A percentile compares a stretch with the other conserved stretches of the same genome.
These are phyloP conservation scores for Stentor roeselii DNA, from an alignment of 73 alveolate genomes.

Conservation along the genomic window DNA sequence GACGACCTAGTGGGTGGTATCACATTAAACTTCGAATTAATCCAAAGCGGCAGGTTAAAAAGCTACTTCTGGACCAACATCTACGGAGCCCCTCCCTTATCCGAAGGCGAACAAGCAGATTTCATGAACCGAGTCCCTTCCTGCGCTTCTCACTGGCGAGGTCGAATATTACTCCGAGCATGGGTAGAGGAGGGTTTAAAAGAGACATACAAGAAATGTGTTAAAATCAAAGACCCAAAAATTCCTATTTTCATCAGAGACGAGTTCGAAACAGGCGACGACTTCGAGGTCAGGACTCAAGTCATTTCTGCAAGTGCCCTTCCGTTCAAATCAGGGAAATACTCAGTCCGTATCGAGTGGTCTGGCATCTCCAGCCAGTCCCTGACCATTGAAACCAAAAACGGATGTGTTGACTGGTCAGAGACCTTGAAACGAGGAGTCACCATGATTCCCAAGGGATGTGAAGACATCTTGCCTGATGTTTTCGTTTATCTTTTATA, in stretches of 20 bases:
- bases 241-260: conserved; percentile 30
- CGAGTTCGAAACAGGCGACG: conserved; percentile 36
- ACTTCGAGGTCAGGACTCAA: conserved; percentile 35
- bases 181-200: conserved; percentile 61
- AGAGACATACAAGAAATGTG: conserved; percentile 38
- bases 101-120: conserved; percentile 55
- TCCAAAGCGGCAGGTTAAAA: conserved; percentile 28
- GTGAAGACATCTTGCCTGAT: conserved; percentile 31
- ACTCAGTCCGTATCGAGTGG: background rate
- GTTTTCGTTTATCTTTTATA: conserved; percentile 44
- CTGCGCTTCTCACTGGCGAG: conserved; percentile 75
- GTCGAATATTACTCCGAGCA: conserved; percentile 63
- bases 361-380: conserved; percentile 30
- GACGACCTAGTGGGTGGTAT: conserved; percentile 24
- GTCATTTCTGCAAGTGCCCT: conserved; percentile 10
- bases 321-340: conserved; percentile 23
- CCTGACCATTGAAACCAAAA: conserved; percentile 24
- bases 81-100: conserved; percentile 75
- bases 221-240: conserved; percentile 33
- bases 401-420: conserved; percentile 34
- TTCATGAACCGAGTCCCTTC: conserved; percentile 73
- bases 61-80: conserved; percentile 54
- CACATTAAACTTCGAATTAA: background rate
- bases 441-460: conserved; percentile 25
- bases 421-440: conserved; percentile 10